Base-by-base conservation (phyloP, 2,329 filamentous ascomycete genomes). In the Epichloe sp. region DNA sequence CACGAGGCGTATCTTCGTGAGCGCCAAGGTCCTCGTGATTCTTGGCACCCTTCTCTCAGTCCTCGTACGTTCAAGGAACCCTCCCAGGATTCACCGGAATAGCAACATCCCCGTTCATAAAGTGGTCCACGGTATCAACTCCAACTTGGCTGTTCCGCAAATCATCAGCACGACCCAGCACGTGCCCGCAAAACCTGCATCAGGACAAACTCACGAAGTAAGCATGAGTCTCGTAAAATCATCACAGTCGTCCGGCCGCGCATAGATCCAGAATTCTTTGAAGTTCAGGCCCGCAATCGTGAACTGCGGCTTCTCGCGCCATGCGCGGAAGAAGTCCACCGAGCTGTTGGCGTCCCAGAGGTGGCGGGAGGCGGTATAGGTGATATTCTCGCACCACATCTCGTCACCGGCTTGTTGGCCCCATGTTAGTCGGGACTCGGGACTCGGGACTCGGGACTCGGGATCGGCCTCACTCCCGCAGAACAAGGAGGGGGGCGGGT, bases 311-410 rank as follows among this genome's bases (percentile, higher is more conserved):
- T 68, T 69, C 36, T 67, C 64, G n/a, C 68, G 65, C 72, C 71
- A 74, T 2, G 70, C 66, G 2, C 61, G 64, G 57, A 63, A 72
- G 54, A 74, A 74, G 2, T 68, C 63, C 19, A 68, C 59, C 1
- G 71, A 68, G 4, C 64, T 65, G 34, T 57, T 53, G 1, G 72
- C 70, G 15, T 70, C 63, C 71, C 71, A 74, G 17, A 74, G 65
- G 51, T 71, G 64, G 7, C 61, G 61, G 5, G 70, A 73, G 17
- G 70, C 64, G 3, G 66, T 74, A 52, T 66, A 69, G 40, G 43
- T 48, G 23, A 48, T 50, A 26, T 10, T 37, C 3, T 52, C 49
- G 44, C 44, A 44, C 56, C 55, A 57, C 44, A 54, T 49, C 8
- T 44, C 50, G 4, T 36, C 31, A 26, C 44, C 36, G 36, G 52